These are phyloP conservation scores for Penicillium sp. DNA, from an alignment of 2,329 filamentous ascomycete species.

Conservation along the genomic window DNA sequence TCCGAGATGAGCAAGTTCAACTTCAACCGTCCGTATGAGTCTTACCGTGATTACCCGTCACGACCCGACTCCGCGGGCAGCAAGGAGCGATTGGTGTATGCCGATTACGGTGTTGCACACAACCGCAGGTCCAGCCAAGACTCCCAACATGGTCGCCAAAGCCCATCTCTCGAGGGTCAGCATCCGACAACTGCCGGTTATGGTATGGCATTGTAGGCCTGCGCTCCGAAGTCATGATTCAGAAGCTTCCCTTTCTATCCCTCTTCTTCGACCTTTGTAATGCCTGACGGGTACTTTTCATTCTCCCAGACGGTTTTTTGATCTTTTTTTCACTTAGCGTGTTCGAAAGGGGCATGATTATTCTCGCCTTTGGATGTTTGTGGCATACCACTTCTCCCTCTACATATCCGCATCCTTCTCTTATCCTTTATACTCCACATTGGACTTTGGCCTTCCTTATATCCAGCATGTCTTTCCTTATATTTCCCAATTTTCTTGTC, in stretches of 20 bases:
- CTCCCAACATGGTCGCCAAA: constrained; percentile 25
- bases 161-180: constrained; percentile 33
- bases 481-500: not conserved
- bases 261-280: not conserved
- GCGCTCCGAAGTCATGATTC: constrained; percentile 10
- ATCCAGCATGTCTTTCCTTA: constrained; percentile 4
- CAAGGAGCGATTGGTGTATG: constrained; percentile 35
- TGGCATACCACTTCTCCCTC: not conserved
- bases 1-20: constrained; percentile 44
- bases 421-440: constrained; percentile 3
- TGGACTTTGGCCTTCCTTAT: not conserved
- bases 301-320: constrained; percentile 2
- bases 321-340: constrained; percentile 24
- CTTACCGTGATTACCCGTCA: constrained; percentile 37
- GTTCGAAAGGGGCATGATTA: constrained; percentile 12
- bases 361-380: constrained; percentile 3
- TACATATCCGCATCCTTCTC: constrained; percentile 7
- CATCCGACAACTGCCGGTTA: constrained; percentile 32
- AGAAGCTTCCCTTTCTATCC: constrained; percentile 2
- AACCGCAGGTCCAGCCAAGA: constrained; percentile 28
- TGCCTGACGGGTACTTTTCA: not conserved
- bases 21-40: constrained; percentile 40
- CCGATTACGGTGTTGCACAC: constrained; percentile 30
- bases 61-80: constrained; percentile 32
- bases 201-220: constrained; percentile 34